These are phyloP conservation scores for Haplosporangium sp. DNA, from an alignment of 371 early-diverging fungal genomes.

Conservation along the genomic window DNA sequence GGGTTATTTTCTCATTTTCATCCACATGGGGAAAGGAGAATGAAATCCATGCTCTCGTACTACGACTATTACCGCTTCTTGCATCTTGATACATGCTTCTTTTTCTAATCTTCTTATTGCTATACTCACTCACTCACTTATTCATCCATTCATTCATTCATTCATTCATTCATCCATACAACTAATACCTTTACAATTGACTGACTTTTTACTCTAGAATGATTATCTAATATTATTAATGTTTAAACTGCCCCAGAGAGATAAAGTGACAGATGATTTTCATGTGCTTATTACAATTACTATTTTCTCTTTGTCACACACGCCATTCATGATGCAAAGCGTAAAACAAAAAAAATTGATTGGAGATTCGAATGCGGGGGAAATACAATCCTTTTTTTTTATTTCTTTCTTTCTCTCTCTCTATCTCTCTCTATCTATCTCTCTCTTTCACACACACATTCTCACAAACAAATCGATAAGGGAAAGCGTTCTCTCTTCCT, in stretches of 20 bases:
- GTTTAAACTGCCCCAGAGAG: neutral
- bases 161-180: too few species aligned
- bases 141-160: too few species aligned
- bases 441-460: too few species aligned
- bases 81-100: neutral
- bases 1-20: too few species aligned
- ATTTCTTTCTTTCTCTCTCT: too few species aligned
- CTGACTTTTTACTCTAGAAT: neutral
- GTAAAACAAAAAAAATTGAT: neutral
- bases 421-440: too few species aligned
- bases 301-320: neutral
- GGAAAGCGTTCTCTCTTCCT: neutral
- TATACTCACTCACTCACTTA: too few species aligned
- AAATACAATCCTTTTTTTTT: too few species aligned
- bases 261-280: conserved; percentile 3
- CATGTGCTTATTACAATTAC: neutral
- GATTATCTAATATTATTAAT: neutral
- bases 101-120: neutral
- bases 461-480: neutral
- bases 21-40: too few species aligned
- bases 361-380: neutral
- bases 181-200: neutral
- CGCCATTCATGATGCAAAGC: neutral
- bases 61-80: too few species aligned
- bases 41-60: too few species aligned